These are phyloP conservation scores for Coniferiporia sulphurascens DNA, from an alignment of 1,284 basidiomycete genomes.

Conservation along the genomic window DNA sequence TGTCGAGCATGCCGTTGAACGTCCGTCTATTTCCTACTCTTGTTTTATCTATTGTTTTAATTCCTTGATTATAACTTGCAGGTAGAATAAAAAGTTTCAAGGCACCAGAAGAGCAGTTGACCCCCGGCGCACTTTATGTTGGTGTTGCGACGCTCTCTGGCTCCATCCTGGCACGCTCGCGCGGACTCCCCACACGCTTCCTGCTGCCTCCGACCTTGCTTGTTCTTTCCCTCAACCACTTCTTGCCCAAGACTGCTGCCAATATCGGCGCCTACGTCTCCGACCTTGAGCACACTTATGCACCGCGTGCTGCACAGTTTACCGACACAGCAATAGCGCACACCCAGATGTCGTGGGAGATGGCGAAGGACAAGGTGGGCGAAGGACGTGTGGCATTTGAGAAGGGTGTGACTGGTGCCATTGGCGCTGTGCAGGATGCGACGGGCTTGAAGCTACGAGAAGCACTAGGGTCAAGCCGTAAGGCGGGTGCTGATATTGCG, in stretches of 20 bases:
- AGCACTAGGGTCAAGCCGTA: constrained; percentile 42
- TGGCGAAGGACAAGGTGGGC: constrained; percentile 39
- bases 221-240: constrained; percentile 63
- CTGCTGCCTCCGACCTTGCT: constrained; percentile 69
- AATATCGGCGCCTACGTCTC: constrained; percentile 66
- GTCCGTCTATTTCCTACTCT: constrained; percentile 43
- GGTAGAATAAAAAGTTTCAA: constrained; percentile 79
- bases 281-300: constrained; percentile 66
- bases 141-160: constrained; percentile 85
- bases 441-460: constrained; percentile 72
- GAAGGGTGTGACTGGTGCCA: constrained; percentile 41
- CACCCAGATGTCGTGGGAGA: constrained; percentile 51
- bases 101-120: constrained; percentile 75
- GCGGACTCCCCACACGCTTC: constrained; percentile 60
- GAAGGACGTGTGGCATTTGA: constrained; percentile 40
- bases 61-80: constrained; percentile 27
- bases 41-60: neutral
- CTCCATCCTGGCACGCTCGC: constrained; percentile 79
- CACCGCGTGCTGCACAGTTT: constrained; percentile 62
- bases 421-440: constrained; percentile 58
- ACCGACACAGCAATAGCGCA: constrained; percentile 67
- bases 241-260: constrained; percentile 72
- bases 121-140: constrained; percentile 82
- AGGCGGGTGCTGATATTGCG: constrained; percentile 19
- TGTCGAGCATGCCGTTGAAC: constrained; percentile 76